These are phyloP conservation scores for Aspergillus indologenus DNA, from an alignment of 495 filamentous ascomycete species.

Conservation along the genomic window DNA sequence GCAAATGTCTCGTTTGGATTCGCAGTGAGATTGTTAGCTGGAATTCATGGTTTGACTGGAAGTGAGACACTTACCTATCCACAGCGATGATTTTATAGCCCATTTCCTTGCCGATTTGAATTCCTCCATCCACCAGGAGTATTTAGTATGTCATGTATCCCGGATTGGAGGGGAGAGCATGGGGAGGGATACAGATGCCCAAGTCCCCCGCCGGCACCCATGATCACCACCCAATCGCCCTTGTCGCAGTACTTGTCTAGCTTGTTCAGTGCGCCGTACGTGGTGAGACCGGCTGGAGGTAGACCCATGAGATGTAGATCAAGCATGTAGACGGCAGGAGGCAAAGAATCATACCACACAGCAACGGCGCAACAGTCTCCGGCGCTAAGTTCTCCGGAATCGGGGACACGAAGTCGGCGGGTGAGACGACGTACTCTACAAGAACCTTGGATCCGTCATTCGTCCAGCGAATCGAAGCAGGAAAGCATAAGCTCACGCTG, in stretches of 20 bases:
- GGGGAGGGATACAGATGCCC: slow-evolving; percentile 20
- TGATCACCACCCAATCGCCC: slow-evolving; percentile 32
- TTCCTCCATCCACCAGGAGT: not conserved
- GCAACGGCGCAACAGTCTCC: slow-evolving; percentile 30
- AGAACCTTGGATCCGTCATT: too few relatives aligned
- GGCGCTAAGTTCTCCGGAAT: slow-evolving; percentile 24
- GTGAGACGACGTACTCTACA: slow-evolving; percentile 26
- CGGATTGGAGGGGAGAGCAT: not conserved
- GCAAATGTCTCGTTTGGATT: slow-evolving; percentile 10
- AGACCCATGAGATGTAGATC: not conserved
- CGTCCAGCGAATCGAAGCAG: not conserved
- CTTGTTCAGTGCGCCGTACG: slow-evolving; percentile 29
- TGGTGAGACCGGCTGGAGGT: slow-evolving; percentile 27
- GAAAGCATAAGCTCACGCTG: slow-evolving; percentile 14
- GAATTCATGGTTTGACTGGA: not conserved
- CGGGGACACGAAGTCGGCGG: slow-evolving; percentile 24
- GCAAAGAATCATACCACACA: slow-evolving; percentile 21
- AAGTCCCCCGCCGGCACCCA: slow-evolving; percentile 34
- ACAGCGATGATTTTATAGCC: slow-evolving; percentile 21
- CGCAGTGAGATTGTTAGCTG: not conserved
- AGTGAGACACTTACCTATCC: slow-evolving; percentile 4
- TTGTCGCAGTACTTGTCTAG: slow-evolving; percentile 23
- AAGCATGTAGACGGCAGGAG: too few relatives aligned
- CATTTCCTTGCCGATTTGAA: slow-evolving; percentile 20
- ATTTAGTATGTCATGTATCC: not conserved